Conservation (phyloP, 2,329 filamentous ascomycete species). For the Colletotrichum sublineola region DNA sequence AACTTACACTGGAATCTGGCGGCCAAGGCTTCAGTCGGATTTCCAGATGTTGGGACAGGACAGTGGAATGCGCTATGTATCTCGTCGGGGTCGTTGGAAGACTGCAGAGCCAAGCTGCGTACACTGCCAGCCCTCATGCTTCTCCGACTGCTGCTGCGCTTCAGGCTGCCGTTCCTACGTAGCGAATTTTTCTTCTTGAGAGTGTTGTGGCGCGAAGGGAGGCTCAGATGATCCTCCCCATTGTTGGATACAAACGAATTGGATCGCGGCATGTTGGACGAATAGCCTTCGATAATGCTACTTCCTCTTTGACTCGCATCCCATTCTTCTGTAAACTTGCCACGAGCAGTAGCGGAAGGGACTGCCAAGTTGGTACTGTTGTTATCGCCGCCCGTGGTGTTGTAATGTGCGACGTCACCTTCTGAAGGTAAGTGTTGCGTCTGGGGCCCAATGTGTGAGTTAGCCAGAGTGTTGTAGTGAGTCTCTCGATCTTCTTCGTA, state of each 20-base stretch:
- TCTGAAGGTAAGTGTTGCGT: conserved; percentile 10
- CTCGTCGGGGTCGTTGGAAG: conserved; percentile 76
- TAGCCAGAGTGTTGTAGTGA: conserved; percentile 44
- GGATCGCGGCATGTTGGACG: conserved; percentile 68
- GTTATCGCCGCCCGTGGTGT: conserved; percentile 3
- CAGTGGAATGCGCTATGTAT: conserved; percentile 88
- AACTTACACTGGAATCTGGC: conserved; percentile 87
- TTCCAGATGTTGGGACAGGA: conserved; percentile 88
- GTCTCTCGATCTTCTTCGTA: conserved; percentile 39
- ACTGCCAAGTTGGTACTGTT: conserved; percentile 12
- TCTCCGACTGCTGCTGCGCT: conserved; percentile 82
- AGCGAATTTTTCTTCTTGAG: conserved; percentile 91
- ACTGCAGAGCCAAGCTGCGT: conserved; percentile 80
- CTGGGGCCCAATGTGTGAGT: conserved; percentile 33
- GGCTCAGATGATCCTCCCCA: conserved; percentile 58
- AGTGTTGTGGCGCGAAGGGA: conserved; percentile 72
- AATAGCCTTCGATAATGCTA: conserved; percentile 69
- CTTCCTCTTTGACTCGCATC: conserved; percentile 76
- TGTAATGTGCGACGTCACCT: conserved; percentile 5
- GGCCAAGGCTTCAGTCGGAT: conserved; percentile 88
- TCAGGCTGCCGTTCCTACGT: conserved; percentile 79
- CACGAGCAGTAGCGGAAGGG: conserved; percentile 46
- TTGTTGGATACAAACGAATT: conserved; percentile 68
- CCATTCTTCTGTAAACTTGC: conserved; percentile 79
- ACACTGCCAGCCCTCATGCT: conserved; percentile 91